phyloP scores from a whole-genome alignment of 2,329 filamentous ascomycete genomes.

The Fusarium dimerum region DNA sequence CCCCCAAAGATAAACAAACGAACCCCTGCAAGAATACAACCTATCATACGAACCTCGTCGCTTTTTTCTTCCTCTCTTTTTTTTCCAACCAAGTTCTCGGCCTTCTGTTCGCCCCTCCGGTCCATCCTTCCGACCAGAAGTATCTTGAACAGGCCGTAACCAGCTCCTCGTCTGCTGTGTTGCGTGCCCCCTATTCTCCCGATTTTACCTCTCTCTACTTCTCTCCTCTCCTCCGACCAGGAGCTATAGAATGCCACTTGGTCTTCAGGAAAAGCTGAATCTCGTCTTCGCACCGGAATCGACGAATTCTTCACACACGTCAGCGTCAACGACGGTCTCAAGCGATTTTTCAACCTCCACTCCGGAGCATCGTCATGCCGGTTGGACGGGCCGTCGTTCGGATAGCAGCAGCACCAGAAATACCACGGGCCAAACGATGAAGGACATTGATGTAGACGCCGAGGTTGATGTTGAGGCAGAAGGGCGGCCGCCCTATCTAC shows the following conservation, averaged over 20 bases:
- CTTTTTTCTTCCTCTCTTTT: slow-evolving; percentile 1
- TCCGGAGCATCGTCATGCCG: slow-evolving; percentile 36
- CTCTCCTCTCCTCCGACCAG: slow-evolving; percentile 5
- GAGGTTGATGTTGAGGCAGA: slow-evolving; percentile 39
- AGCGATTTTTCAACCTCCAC: slow-evolving; percentile 24
- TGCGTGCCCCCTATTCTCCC: slow-evolving; percentile 1
- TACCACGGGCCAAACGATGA: slow-evolving; percentile 35
- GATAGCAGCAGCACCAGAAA: slow-evolving; percentile 26
- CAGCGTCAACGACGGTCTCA: slow-evolving; percentile 17
- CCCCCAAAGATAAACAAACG: neutral
- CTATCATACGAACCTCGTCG: neutral
- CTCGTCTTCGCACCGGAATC: slow-evolving; percentile 23
- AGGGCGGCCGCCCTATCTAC: slow-evolving; percentile 45
- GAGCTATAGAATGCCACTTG: slow-evolving; percentile 27
- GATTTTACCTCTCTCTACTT: neutral
- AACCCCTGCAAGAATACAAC: neutral
- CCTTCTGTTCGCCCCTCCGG: slow-evolving; percentile 8
- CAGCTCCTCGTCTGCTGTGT: slow-evolving; percentile 11
- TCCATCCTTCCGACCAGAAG: slow-evolving; percentile 7
- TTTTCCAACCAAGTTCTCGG: slow-evolving; percentile 7
- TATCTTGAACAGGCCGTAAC: slow-evolving; percentile 13
- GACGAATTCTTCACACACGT: slow-evolving; percentile 12
- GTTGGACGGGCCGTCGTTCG: slow-evolving; percentile 26
- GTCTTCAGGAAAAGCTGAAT: slow-evolving; percentile 25
- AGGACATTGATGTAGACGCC: slow-evolving; percentile 34